Conservation (phyloP, 1,284 basidiomycete genomes). For the Ganoderma sinense region DNA sequence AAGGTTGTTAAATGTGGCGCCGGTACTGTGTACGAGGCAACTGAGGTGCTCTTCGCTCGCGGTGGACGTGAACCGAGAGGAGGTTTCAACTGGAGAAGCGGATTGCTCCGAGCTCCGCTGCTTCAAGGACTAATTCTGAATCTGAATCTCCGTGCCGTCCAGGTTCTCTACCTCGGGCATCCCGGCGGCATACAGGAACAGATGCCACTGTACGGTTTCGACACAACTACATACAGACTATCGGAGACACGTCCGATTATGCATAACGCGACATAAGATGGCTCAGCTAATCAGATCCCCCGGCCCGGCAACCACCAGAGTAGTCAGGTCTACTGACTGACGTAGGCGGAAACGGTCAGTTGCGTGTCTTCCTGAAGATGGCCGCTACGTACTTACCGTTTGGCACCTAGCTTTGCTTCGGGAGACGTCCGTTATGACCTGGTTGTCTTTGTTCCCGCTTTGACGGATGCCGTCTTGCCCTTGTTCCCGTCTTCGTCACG, state of each 20-base stretch:
- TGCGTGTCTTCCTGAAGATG: background rate
- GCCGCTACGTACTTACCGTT: background rate
- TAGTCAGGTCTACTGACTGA: background rate
- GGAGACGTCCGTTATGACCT: background rate
- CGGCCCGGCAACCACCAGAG: background rate
- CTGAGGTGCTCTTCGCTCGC: background rate
- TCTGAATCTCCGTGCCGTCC: background rate
- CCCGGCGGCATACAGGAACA: background rate
- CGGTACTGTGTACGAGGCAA: background rate
- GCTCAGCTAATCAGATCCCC: background rate
- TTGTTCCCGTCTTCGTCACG: background rate
- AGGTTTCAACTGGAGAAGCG: background rate
- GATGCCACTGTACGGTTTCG: background rate
- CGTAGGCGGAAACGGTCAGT: background rate
- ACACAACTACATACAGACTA: background rate
- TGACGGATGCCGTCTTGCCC: too few species aligned
- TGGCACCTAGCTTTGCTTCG: background rate
- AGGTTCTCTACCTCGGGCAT: background rate
- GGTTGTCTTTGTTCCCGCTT: too few species aligned
- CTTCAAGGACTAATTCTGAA: background rate
- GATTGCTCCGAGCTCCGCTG: background rate
- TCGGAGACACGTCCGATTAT: background rate
- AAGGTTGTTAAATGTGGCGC: background rate
- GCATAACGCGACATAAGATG: background rate
- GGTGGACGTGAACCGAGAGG: background rate